A percentile compares a stretch with the other conserved stretches of the same genome.
Conservation (phyloP, 2,329 filamentous ascomycete genomes). For the Cladobotryum mycophilum region DNA sequence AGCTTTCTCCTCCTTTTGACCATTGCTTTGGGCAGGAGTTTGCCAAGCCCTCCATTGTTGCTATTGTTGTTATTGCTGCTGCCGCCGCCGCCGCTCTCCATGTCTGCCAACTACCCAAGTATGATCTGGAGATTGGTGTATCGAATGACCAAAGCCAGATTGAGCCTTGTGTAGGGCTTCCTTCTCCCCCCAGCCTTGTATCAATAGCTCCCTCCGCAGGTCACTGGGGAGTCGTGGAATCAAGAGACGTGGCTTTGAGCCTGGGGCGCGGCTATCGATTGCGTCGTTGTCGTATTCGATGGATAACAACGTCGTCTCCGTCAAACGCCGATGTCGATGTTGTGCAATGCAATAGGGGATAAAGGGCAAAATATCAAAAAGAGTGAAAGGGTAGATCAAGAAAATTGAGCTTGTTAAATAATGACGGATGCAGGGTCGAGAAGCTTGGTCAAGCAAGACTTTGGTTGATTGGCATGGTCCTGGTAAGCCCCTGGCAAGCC, state of each 20-base stretch:
- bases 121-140: no score
- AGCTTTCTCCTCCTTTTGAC: conserved; percentile 44
- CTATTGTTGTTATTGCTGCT: conserved; percentile 8
- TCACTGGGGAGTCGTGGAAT: no score
- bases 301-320: not conserved
- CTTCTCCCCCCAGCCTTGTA: no score
- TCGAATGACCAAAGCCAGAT: no score
- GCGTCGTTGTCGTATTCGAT: not conserved
- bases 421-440: conserved; percentile 2
- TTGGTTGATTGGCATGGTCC: no score
- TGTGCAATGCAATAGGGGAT: conserved; percentile 7
- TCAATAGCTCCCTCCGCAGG: no score
- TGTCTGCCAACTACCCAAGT: no score
- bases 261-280: no score
- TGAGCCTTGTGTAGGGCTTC: no score
- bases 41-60: conserved; percentile 35
- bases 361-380: not conserved
- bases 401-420: conserved; percentile 2
- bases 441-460: no score
- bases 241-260: no score
- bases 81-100: not conserved
- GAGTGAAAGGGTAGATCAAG: not conserved
- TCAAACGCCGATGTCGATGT: not conserved
- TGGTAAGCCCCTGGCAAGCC: no score
- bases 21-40: conserved; percentile 46